Evolutionary conservation across 495 filamentous ascomycete species (phyloP), one percentile per base, ranked within the genome.

Genomic region (Aspergillus ellipticus): DNA sequence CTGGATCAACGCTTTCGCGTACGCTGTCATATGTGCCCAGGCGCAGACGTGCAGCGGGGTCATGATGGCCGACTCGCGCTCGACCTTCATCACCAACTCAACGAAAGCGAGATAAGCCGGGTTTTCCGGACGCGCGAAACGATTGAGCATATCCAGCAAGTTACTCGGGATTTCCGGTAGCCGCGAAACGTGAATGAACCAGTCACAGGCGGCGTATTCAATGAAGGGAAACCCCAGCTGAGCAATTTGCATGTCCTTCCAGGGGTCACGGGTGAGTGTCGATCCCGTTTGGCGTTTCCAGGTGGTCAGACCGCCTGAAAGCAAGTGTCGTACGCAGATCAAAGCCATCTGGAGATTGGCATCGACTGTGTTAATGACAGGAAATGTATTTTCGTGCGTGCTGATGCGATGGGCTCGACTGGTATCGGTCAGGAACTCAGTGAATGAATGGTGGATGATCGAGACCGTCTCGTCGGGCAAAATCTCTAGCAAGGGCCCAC

Each of bases 381-480:
- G 31, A 33, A 33, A 33, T 7, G 31, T 33, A 13, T 33, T 33
- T 33, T 33, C 31, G 7, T 33, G 31, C 31, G 7, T 33, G 2
- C 6, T 2, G 31, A 33, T 33, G 7, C 31, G 31, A 33, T 33
- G 9, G 31, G 31, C 31, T 33, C 31, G 31, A 9, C 7, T 33
- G 31, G 8, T 22, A 47, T 47, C 43, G 4, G 43, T 47, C 39
- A 82, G 67, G 61, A 74, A 82, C 53, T 82, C 80, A 1, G 78
- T 80, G 21, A 82, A 72, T n/a, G 79, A 80, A 59, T 82, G 80
- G 43, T 83, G 80, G 26, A 82, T 66, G 5, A 82, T 67, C 13
- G 58, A 72, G 16, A 82, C 66, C 0, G 75, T 78, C 55, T 82
- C 79, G 46, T 82, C 76, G 13, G 67, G 63, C 2, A 75, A 62